phyloP scores from a whole-genome alignment of 2,329 filamentous ascomycete species.

The Fusarium sp. region DNA sequence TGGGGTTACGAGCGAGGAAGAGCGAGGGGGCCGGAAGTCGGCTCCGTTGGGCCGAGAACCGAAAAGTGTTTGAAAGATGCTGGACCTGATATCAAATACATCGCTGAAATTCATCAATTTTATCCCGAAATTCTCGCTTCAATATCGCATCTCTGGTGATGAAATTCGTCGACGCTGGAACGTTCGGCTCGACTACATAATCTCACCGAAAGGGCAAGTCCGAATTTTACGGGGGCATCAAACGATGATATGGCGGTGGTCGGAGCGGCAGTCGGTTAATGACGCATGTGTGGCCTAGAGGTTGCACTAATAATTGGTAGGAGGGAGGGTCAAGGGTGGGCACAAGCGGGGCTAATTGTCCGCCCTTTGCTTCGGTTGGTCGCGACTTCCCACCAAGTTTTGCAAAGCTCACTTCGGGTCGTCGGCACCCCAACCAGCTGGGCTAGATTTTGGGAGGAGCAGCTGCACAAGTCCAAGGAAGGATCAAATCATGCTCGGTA shows the following conservation, averaged over 20 bases:
- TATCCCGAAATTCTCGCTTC: neutral
- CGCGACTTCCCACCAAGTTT: conserved; percentile 21
- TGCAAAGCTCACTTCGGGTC: conserved; percentile 36
- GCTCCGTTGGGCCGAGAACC: conserved; percentile 25
- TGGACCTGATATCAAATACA: neutral
- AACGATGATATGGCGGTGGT: conserved; percentile 44
- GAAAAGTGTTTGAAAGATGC: neutral
- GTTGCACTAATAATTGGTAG: conserved; percentile 2
- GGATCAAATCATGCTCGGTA: conserved; percentile 6
- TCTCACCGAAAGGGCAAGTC: neutral
- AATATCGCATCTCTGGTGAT: neutral
- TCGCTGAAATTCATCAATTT: neutral
- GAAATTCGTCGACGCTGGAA: neutral
- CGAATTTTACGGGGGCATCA: conserved; percentile 10
- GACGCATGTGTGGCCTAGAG: conserved; percentile 31
- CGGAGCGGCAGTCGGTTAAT: conserved; percentile 44
- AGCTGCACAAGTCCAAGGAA: neutral
- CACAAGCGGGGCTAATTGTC: conserved; percentile 7
- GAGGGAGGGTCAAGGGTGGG: neutral
- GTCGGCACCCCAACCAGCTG: conserved; percentile 34
- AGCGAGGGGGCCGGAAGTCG: conserved; percentile 24
- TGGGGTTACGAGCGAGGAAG: neutral
- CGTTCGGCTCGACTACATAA: neutral
- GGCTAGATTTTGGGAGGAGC: neutral
- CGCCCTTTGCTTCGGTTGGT: conserved; percentile 40